phyloP scores from a whole-genome alignment of 495 filamentous ascomycete genomes.

The Talaromyces trachyspermus region DNA sequence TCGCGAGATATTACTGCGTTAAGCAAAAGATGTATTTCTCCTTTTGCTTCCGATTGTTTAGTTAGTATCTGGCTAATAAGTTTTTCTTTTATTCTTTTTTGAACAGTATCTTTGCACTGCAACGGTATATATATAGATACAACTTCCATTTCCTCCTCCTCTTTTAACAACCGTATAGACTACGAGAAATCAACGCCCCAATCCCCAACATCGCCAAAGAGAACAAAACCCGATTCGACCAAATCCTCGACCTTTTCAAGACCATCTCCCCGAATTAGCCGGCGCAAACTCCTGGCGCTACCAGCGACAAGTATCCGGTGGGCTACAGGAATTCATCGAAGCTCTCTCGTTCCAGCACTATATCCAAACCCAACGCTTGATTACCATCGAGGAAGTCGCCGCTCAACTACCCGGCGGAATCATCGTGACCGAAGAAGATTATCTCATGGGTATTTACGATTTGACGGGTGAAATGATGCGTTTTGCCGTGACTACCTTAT shows the following conservation, averaged over 20 bases:
- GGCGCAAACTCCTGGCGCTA: slow-evolving; percentile 80
- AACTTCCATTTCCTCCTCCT: too few relatives aligned
- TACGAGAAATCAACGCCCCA: slow-evolving; percentile 54
- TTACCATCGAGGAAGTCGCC: slow-evolving; percentile 54
- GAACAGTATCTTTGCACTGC: slow-evolving; percentile 80
- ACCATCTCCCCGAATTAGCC: slow-evolving; percentile 65
- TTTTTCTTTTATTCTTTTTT: slow-evolving; percentile 8
- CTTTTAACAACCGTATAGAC: too few relatives aligned
- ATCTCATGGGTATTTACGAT: slow-evolving; percentile 87
- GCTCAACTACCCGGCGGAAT: slow-evolving; percentile 46
- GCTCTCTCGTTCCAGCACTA: slow-evolving; percentile 83
- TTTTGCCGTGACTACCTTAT: slow-evolving; percentile 70
- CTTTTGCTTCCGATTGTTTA: background rate
- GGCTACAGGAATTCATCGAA: slow-evolving; percentile 90
- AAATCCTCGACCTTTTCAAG: slow-evolving; percentile 61
- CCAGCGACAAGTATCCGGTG: slow-evolving; percentile 61
- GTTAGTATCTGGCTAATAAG: background rate
- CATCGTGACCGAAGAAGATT: slow-evolving; percentile 70
- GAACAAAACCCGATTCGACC: slow-evolving; percentile 51
- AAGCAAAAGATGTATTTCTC: slow-evolving; percentile 87
- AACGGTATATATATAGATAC: too few relatives aligned
- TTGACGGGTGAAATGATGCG: slow-evolving; percentile 92
- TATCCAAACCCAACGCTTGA: slow-evolving; percentile 64
- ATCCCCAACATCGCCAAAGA: slow-evolving; percentile 61
- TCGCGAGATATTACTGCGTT: slow-evolving; percentile 84